Conservation (phyloP, 192 early-diverging fungal species). For the Backusella luteola region DNA sequence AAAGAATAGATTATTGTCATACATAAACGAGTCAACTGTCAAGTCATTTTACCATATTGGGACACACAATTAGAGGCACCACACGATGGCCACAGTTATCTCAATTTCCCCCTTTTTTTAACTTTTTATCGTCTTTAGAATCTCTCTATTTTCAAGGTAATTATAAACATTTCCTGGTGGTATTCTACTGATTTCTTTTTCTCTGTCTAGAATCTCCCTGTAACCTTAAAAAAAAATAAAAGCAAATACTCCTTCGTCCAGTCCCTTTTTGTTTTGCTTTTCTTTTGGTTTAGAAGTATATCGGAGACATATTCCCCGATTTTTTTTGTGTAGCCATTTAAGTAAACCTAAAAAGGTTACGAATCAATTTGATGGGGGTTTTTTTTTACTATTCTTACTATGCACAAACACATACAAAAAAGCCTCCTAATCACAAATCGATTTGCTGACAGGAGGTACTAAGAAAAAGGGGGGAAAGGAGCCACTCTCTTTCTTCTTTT, state of each 20-base stretch:
- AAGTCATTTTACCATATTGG: not conserved
- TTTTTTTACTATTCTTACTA: not conserved
- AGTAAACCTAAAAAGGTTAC: no score
- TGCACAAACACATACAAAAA: no score
- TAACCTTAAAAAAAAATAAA: not conserved
- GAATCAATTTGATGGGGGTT: not conserved
- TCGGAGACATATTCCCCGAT: not conserved
- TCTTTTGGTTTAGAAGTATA: not conserved
- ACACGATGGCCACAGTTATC: not conserved
- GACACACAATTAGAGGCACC: not conserved
- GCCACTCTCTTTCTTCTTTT: not conserved
- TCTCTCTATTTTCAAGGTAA: no score
- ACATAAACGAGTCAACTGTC: not conserved
- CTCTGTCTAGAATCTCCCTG: not conserved
- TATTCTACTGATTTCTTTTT: not conserved
- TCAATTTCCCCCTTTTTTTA: not conserved
- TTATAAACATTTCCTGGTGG: not conserved
- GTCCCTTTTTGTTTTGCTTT: not conserved
- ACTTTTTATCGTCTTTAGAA: not conserved
- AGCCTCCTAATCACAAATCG: not conserved
- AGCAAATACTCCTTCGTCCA: not conserved
- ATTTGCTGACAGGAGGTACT: not conserved
- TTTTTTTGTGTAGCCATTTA: conserved; percentile 1
- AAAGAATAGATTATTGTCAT: not conserved
- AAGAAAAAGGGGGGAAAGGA: not conserved